phyloP scores from a whole-genome alignment of 305 asterid genomes.

The Petunia hybrid region DNA sequence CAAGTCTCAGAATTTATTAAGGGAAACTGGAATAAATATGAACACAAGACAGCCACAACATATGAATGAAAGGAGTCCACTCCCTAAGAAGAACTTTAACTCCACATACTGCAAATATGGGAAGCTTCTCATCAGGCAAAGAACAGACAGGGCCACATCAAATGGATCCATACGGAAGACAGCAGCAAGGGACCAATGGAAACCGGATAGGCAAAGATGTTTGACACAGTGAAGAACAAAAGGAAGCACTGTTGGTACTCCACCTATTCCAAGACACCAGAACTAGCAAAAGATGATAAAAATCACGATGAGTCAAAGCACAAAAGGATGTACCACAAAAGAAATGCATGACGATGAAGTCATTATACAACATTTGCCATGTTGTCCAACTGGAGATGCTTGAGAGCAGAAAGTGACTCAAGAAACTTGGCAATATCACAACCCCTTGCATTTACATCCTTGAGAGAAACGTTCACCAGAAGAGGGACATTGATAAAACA shows the following conservation, averaged over 20 bases:
- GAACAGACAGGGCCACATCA: slow-evolving; percentile 16
- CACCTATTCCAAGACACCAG: slow-evolving; percentile 24
- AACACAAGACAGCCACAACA: not conserved
- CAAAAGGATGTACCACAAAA: too few relatives aligned
- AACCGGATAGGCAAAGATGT: not conserved
- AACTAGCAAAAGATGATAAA: not conserved
- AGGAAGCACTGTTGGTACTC: slow-evolving; percentile 18
- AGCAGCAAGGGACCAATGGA: not conserved
- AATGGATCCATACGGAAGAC: not conserved
- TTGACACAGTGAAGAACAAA: slow-evolving; percentile 5
- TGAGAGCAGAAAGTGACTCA: too few relatives aligned
- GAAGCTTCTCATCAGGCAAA: slow-evolving; percentile 38
- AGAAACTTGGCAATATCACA: too few relatives aligned
- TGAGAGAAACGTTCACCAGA: slow-evolving; percentile 28
- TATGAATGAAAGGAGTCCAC: not conserved
- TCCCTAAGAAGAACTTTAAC: not conserved
- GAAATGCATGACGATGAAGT: not conserved
- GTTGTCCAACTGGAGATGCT: too few relatives aligned
- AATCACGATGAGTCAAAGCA: not conserved
- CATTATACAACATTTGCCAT: not conserved
- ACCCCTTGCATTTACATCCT: not conserved
- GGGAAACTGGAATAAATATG: not conserved
- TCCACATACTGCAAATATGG: slow-evolving; percentile 29
- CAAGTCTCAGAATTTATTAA: not conserved
- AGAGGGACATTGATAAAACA: not conserved